Evolutionary conservation across 2,329 filamentous ascomycete species (phyloP).

Genomic region (Ciborinia camelliae): DNA sequence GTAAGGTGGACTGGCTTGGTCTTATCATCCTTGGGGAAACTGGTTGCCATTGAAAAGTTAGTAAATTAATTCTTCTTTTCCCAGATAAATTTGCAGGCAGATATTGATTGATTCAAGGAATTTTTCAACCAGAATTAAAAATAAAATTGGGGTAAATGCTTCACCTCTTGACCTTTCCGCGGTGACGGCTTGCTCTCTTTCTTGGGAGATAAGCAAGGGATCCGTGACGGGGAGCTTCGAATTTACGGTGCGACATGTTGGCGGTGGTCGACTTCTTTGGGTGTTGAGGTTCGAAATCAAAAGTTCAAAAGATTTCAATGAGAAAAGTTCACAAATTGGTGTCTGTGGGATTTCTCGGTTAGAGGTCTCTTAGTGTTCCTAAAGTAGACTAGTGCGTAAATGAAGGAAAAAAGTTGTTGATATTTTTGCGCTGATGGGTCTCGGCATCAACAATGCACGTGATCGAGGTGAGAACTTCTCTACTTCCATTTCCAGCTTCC

Average conservation of each 20-base stretch:
- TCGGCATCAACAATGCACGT: background rate
- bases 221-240: constrained; percentile 82
- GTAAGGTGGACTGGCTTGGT: constrained; percentile 99
- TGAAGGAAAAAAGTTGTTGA: background rate
- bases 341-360: constrained; percentile 18
- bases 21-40: constrained; percentile 99
- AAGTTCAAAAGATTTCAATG: constrained; percentile 14
- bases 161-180: constrained; percentile 98
- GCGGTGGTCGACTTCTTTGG: constrained; percentile 19
- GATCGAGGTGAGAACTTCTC: background rate
- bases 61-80: background rate
- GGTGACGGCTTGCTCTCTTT: constrained; percentile 91
- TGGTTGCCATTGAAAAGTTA: constrained; percentile 22
- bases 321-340: constrained; percentile 18
- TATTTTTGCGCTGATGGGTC: no score
- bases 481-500: background rate
- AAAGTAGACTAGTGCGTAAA: background rate
- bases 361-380: background rate
- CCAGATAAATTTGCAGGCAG: background rate
- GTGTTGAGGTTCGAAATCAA: constrained; percentile 20
- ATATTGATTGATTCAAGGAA: background rate
- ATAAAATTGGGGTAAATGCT: constrained; percentile 38
- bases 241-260: constrained; percentile 35
- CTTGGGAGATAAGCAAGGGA: constrained; percentile 82
- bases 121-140: constrained; percentile 19